A percentile compares a stretch with the other conserved stretches of the same genome.
Evolutionary conservation across 345 rosid genomes (phyloP).

Genomic region (Arabidopsis thaliana): TAIR10.1 NC_003075.7:12239001-12239500

Average conservation of each 20-base stretch:
- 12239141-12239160: constrained; percentile 95
- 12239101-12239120: constrained; percentile 81
- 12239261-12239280: constrained; percentile 84
- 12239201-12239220: constrained; percentile 84
- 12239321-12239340: constrained; percentile 88
- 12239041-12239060: constrained; percentile 91
- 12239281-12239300: constrained; percentile 79
- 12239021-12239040: constrained; percentile 65
- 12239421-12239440: constrained; percentile 72
- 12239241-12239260: constrained; percentile 82
- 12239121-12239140: constrained; percentile 94
- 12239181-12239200: constrained; percentile 76
- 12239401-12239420: constrained; percentile 88
- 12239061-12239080: constrained; percentile 93
- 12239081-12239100: constrained; percentile 95
- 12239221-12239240: constrained; percentile 60
- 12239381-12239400: constrained; percentile 95
- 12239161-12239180: constrained; percentile 85
- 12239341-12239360: constrained; percentile 99
- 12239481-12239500: constrained; percentile 85
- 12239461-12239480: constrained; percentile 78
- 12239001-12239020: constrained; percentile 65
- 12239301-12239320: constrained; percentile 91
- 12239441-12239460: constrained; percentile 89
- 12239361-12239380: constrained; percentile 89